phyloP scores from a whole-genome alignment of 192 early-diverging fungal species.

The Podila horticola region DNA sequence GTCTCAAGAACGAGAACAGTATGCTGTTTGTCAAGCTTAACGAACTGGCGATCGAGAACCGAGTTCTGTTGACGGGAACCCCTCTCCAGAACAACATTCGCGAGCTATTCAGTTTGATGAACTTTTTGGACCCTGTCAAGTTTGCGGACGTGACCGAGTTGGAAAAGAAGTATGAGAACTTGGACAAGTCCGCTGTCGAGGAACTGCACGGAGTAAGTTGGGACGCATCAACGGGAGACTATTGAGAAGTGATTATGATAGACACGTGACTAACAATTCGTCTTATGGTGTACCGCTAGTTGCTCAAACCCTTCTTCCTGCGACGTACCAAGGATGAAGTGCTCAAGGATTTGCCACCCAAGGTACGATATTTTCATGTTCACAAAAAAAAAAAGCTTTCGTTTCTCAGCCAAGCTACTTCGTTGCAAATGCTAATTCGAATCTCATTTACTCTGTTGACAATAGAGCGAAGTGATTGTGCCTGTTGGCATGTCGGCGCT shows the following conservation, averaged over 20 bases:
- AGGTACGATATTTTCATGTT: slow-evolving; percentile 36
- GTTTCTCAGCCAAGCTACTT: no score
- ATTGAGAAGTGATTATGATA: neutral
- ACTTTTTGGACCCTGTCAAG: slow-evolving; percentile 72
- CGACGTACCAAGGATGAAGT: slow-evolving; percentile 74
- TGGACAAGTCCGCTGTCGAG: slow-evolving; percentile 63
- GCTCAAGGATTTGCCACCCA: slow-evolving; percentile 68
- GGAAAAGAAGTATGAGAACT: slow-evolving; percentile 63
- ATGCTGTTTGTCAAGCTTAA: slow-evolving; percentile 65
- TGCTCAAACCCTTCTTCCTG: slow-evolving; percentile 75
- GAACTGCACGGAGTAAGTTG: slow-evolving; percentile 71
- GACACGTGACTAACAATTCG: neutral
- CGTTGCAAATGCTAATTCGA: no score
- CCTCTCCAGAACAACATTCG: slow-evolving; percentile 78
- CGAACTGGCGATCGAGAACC: slow-evolving; percentile 60
- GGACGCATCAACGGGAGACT: neutral
- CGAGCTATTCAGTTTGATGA: slow-evolving; percentile 78
- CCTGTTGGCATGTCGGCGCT: slow-evolving; percentile 72
- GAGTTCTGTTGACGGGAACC: slow-evolving; percentile 76
- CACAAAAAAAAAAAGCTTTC: no score
- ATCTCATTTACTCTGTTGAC: neutral
- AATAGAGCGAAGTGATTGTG: slow-evolving; percentile 73
- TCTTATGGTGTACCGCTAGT: slow-evolving; percentile 1
- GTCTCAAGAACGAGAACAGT: slow-evolving; percentile 77
- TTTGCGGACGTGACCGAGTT: slow-evolving; percentile 67